A percentile compares a stretch with the other conserved stretches of the same genome.
Evolutionary conservation across 306 rosid species (phyloP).

Genomic region (Pyrus communis): DNA sequence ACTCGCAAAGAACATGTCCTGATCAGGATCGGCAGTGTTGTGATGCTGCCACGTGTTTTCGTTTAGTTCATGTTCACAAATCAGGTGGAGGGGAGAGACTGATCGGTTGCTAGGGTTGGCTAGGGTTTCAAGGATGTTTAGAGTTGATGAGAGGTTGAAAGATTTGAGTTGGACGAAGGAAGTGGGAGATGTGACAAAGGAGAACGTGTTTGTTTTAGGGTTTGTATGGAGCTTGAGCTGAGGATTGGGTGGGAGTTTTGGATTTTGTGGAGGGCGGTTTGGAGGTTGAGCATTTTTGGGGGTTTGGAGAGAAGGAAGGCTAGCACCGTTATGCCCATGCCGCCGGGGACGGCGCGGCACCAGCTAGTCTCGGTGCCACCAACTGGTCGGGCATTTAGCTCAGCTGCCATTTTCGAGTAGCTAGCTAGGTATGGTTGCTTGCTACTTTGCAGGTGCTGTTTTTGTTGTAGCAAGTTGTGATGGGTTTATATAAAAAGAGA

Average conservation of each 20-base stretch:
- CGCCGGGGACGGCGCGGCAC: constrained; percentile 46
- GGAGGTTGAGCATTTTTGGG: constrained; percentile 15
- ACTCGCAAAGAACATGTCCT: constrained; percentile 28
- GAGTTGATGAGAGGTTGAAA: background rate
- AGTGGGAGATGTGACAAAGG: constrained; percentile 24
- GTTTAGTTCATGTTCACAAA: constrained; percentile 46
- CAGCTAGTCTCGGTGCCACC: constrained; percentile 42
- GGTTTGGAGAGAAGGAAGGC: constrained; percentile 26
- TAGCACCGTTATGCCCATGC: constrained; percentile 51
- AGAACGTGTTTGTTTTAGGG: constrained; percentile 6
- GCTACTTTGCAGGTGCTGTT: too few species aligned
- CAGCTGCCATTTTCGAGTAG: background rate
- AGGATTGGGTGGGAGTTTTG: constrained; percentile 51
- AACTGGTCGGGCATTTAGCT: constrained; percentile 17
- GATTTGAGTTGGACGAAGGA: constrained; percentile 27
- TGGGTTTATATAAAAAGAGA: too few species aligned
- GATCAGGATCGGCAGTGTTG: background rate
- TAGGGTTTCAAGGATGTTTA: background rate
- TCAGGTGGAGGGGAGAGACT: constrained; percentile 36
- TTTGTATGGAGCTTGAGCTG: constrained; percentile 30
- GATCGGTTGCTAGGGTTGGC: background rate
- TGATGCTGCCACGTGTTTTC: constrained; percentile 19
- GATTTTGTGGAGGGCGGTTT: constrained; percentile 32
- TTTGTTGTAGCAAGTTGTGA: too few species aligned
- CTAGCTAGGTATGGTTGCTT: background rate